Percentiles rank a stretch among this genome's conserved stretches.
Evolutionary conservation across 2,329 filamentous ascomycete genomes (phyloP).

Genomic region (Pleoardoris graminearum): DNA sequence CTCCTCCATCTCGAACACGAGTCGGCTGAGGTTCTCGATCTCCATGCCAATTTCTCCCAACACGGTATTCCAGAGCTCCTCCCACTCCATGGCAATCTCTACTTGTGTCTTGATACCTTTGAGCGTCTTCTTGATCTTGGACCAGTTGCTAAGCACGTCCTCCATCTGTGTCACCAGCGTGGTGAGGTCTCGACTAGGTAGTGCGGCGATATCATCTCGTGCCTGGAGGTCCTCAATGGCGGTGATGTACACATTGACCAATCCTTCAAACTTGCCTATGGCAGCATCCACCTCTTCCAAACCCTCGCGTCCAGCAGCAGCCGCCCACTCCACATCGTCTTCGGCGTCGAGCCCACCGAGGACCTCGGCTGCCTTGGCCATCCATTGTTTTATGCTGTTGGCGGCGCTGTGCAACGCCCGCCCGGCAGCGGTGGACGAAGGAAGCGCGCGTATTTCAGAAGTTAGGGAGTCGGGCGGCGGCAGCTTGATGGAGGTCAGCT

Average conservation of each 20-base stretch:
- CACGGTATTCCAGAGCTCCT: conserved; percentile 93
- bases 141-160: conserved; percentile 80
- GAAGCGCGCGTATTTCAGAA: conserved; percentile 79
- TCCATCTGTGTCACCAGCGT: conserved; percentile 88
- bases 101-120: conserved; percentile 85
- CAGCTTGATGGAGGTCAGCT: conserved; percentile 86
- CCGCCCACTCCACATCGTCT: conserved; percentile 95
- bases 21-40: conserved; percentile 73
- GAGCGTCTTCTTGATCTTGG: conserved; percentile 75
- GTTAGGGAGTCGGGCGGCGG: conserved; percentile 84
- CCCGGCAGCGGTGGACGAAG: conserved; percentile 81
- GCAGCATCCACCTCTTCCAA: conserved; percentile 69
- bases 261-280: conserved; percentile 80
- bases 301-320: conserved; percentile 83
- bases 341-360: conserved; percentile 88
- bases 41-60: conserved; percentile 91
- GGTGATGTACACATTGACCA: conserved; percentile 89
- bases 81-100: conserved; percentile 98
- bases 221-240: conserved; percentile 91
- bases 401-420: conserved; percentile 83
- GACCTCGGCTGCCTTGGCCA: conserved; percentile 86
- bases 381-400: conserved; percentile 93
- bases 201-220: conserved; percentile 72
- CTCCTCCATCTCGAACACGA: conserved; percentile 98
- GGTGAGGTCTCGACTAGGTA: conserved; percentile 72